Conservation (phyloP, 306 rosid genomes). For the Castanea crenata region DNA sequence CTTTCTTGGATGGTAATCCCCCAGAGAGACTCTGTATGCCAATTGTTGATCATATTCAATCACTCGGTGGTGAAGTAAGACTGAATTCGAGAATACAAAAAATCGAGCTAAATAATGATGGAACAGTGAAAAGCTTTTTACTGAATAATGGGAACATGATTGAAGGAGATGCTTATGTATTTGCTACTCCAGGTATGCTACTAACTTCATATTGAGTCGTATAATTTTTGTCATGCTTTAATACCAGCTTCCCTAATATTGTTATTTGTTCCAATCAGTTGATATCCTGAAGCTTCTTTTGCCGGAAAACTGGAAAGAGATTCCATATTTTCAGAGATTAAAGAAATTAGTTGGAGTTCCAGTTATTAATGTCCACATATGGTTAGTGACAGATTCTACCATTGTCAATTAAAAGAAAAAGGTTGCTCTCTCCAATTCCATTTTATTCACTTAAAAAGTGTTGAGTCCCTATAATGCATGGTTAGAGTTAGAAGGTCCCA, state of each 20-base stretch:
- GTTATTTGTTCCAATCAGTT: slow-evolving; percentile 44
- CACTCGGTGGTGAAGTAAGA: slow-evolving; percentile 87
- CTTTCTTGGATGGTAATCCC: slow-evolving; percentile 95
- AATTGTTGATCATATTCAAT: slow-evolving; percentile 75
- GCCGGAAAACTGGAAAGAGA: slow-evolving; percentile 84
- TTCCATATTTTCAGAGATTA: slow-evolving; percentile 87
- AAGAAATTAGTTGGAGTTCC: slow-evolving; percentile 95
- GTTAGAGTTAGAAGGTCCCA: slow-evolving; percentile 6
- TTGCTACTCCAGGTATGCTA: slow-evolving; percentile 82
- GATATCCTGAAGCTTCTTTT: slow-evolving; percentile 89
- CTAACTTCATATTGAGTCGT: background rate
- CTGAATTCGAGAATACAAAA: slow-evolving; percentile 80
- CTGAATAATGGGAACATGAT: slow-evolving; percentile 66
- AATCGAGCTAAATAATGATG: slow-evolving; percentile 77
- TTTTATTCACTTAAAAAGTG: slow-evolving; percentile 10
- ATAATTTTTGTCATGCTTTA: background rate
- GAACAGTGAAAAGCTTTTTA: slow-evolving; percentile 73
- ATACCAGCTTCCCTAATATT: slow-evolving; percentile 22
- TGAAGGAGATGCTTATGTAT: slow-evolving; percentile 87
- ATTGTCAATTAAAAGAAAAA: background rate
- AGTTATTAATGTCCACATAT: slow-evolving; percentile 90
- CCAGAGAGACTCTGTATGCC: slow-evolving; percentile 98
- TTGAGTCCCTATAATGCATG: background rate
- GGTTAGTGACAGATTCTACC: slow-evolving; percentile 48
- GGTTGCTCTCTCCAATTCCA: background rate